These are phyloP conservation scores for Mycosarcoma mackinlayi DNA, from an alignment of 1,284 basidiomycete genomes.

Conservation along the genomic window DNA sequence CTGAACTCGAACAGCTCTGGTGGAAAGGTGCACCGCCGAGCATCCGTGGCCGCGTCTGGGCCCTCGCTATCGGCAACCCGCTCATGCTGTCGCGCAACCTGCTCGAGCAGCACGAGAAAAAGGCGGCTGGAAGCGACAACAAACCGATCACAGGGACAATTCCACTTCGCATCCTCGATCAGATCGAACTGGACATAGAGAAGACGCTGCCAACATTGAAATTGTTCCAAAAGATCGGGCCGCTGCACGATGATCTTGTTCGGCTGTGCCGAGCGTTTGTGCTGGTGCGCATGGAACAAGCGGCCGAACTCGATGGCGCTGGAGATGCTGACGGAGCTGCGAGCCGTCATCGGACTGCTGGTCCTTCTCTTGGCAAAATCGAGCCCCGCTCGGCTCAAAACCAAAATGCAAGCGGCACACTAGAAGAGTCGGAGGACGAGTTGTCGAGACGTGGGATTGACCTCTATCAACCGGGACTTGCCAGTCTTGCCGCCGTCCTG, in stretches of 20 bases:
- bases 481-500: constrained; percentile 83
- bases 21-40: constrained; percentile 90
- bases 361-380: constrained; percentile 5
- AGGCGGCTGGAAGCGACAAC: constrained; percentile 1
- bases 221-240: constrained; percentile 83
- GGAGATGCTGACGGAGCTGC: constrained; percentile 35
- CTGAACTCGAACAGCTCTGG: constrained; percentile 81
- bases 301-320: constrained; percentile 31
- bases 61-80: constrained; percentile 85
- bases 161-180: constrained; percentile 71
- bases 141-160: constrained; percentile 14
- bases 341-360: constrained; percentile 13
- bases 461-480: constrained; percentile 62
- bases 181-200: constrained; percentile 83
- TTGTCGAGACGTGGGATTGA: constrained; percentile 39
- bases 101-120: constrained; percentile 33
- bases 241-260: constrained; percentile 85
- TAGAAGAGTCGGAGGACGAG: constrained; percentile 12
- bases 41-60: constrained; percentile 87
- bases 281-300: constrained; percentile 87
- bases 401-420: background rate
- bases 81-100: constrained; percentile 75
- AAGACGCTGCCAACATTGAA: constrained; percentile 86
- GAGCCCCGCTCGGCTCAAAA: background rate
- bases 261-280: constrained; percentile 92